phyloP scores from a whole-genome alignment of 331 rosid species.

The Acacia pycnantha region DNA sequence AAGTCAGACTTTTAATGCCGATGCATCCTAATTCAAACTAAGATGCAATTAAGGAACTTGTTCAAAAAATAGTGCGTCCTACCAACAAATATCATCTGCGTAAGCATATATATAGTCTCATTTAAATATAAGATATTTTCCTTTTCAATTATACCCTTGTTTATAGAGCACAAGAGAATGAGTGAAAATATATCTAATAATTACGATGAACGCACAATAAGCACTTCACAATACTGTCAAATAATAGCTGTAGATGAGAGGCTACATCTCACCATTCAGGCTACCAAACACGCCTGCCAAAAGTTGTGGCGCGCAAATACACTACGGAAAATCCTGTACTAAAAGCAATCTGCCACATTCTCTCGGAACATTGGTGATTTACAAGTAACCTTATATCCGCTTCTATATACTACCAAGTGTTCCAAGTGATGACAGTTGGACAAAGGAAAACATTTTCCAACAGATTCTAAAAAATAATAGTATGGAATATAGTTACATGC shows the following conservation, averaged over 20 bases:
- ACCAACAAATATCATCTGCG: too few species aligned
- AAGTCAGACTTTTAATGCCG: neutral
- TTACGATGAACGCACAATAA: neutral
- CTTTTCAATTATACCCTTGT: too few species aligned
- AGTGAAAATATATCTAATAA: neutral
- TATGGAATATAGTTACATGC: slow-evolving; percentile 76
- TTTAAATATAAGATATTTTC: too few species aligned
- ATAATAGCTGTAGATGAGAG: neutral
- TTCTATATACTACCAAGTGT: slow-evolving; percentile 46
- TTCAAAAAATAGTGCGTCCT: too few species aligned
- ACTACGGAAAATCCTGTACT: neutral
- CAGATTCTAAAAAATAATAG: slow-evolving; percentile 35
- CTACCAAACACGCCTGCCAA: neutral
- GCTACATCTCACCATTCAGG: neutral
- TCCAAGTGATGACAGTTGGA: slow-evolving; percentile 31
- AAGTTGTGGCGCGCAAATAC: neutral
- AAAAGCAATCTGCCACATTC: neutral
- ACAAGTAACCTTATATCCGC: slow-evolving; percentile 46
- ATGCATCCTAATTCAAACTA: neutral
- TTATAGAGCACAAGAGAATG: too few species aligned
- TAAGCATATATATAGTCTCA: too few species aligned
- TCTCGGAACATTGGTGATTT: slow-evolving; percentile 19
- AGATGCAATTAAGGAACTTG: too few species aligned
- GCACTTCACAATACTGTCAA: neutral
- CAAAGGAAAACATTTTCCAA: slow-evolving; percentile 16